Conservation (phyloP, 2,329 filamentous ascomycete genomes). For the Endocalyx cinctus region DNA sequence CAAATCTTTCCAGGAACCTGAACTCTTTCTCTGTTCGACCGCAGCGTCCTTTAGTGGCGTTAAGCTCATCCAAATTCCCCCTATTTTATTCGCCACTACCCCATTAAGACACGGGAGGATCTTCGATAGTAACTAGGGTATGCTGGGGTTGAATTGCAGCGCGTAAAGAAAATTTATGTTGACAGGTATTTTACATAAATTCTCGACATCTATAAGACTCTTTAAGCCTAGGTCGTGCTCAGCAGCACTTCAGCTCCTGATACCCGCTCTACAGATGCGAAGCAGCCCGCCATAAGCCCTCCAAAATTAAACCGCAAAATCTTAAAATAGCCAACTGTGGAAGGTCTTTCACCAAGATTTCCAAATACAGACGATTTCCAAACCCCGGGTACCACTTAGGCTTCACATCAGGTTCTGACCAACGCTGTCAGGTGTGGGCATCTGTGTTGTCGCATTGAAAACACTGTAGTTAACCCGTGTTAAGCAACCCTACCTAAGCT, state of each 20-base stretch:
- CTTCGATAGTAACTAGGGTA: slow-evolving; percentile 7
- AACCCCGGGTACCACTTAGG: slow-evolving; percentile 16
- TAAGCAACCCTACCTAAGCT: slow-evolving; percentile 17
- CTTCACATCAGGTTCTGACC: slow-evolving; percentile 15
- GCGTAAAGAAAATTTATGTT: too few species aligned
- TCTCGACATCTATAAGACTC: too few species aligned
- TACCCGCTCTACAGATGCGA: too few species aligned
- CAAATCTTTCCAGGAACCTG: slow-evolving; percentile 3
- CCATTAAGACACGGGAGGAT: too few species aligned
- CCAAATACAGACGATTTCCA: slow-evolving; percentile 15
- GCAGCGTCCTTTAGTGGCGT: too few species aligned
- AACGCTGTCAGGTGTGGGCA: slow-evolving; percentile 17
- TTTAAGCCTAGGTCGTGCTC: too few species aligned
- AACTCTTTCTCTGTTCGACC: slow-evolving; percentile 1
- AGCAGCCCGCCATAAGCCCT: too few species aligned
- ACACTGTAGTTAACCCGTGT: slow-evolving; percentile 15
- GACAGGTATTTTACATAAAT: too few species aligned
- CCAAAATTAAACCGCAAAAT: too few species aligned
- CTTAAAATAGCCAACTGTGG: slow-evolving; percentile 10
- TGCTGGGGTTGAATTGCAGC: too few species aligned
- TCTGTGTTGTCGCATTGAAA: slow-evolving; percentile 18
- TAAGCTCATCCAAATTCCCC: slow-evolving; percentile 8
- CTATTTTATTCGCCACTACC: slow-evolving; percentile 8
- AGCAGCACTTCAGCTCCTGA: too few species aligned
- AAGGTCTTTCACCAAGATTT: slow-evolving; percentile 14